Evolutionary conservation across 2,329 filamentous ascomycete genomes (phyloP).

Genomic region (Xylaria sp.): DNA sequence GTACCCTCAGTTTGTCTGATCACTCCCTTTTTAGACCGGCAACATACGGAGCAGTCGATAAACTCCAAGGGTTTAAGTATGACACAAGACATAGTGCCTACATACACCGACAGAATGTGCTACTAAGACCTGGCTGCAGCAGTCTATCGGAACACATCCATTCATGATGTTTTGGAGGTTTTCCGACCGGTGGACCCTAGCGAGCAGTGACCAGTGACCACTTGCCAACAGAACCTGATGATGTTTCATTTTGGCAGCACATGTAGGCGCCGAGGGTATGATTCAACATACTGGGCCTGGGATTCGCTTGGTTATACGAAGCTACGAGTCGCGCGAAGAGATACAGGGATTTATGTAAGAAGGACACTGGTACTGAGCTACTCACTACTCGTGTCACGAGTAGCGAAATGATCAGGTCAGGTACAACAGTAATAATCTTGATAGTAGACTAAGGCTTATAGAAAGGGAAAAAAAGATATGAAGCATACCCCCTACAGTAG

Average conservation of each 20-base stretch:
- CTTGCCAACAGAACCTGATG: background rate
- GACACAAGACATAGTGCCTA: no score
- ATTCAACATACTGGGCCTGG: background rate
- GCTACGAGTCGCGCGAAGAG: background rate
- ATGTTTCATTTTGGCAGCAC: background rate
- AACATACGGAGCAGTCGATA: no score
- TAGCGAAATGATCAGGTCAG: no score
- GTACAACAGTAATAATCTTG: no score
- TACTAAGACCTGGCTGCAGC: background rate
- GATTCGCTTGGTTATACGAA: background rate
- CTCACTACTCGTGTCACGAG: background rate
- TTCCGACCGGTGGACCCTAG: background rate
- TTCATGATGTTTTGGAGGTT: background rate
- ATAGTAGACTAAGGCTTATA: no score
- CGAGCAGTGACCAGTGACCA: background rate
- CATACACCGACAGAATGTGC: background rate
- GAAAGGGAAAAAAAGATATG: no score
- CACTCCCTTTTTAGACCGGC: no score
- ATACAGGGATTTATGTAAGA: background rate
- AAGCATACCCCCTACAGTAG: no score
- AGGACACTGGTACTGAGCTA: background rate
- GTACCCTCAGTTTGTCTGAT: no score
- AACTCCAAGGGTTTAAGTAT: no score
- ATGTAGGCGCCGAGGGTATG: background rate
- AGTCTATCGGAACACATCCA: background rate